A percentile compares a stretch with the other conserved stretches of the same genome.
Evolutionary conservation across 2,329 filamentous ascomycete genomes (phyloP).

Genomic region (Ophiostoma australiae): DNA sequence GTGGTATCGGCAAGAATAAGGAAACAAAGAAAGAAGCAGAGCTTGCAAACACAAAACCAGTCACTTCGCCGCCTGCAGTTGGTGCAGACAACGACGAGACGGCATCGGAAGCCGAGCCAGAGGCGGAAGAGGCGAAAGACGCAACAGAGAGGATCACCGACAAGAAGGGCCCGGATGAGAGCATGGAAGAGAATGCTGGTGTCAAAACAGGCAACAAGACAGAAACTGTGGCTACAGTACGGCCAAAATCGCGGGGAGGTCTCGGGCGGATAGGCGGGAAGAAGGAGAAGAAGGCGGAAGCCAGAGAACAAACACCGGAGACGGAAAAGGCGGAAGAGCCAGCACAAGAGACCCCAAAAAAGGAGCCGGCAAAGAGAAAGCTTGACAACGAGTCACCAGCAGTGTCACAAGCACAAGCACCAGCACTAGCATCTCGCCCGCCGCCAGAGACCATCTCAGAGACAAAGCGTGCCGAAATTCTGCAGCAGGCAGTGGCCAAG

Average conservation of each 20-base stretch:
- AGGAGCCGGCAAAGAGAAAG: neutral
- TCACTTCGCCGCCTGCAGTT: slow-evolving; percentile 25
- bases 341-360: neutral
- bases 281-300: slow-evolving; percentile 1
- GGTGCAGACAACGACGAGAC: slow-evolving; percentile 34
- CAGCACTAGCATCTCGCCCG: neutral
- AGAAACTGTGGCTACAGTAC: slow-evolving; percentile 24
- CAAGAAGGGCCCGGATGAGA: neutral
- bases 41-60: slow-evolving; percentile 38
- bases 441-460: neutral
- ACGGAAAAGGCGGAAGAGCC: neutral
- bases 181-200: neutral
- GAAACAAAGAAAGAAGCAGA: neutral
- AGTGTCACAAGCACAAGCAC: slow-evolving; percentile 2
- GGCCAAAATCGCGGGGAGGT: slow-evolving; percentile 30
- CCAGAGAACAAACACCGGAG: neutral
- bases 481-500: slow-evolving; percentile 47
- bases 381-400: neutral
- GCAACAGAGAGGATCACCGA: neutral
- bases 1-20: slow-evolving; percentile 34
- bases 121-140: neutral
- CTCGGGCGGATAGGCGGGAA: slow-evolving; percentile 42
- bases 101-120: slow-evolving; percentile 40
- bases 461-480: slow-evolving; percentile 48
- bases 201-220: slow-evolving; percentile 21